Evolutionary conservation across 1,139 yeast genomes (phyloP).

Genomic region (Waltiozyma sp.): DNA sequence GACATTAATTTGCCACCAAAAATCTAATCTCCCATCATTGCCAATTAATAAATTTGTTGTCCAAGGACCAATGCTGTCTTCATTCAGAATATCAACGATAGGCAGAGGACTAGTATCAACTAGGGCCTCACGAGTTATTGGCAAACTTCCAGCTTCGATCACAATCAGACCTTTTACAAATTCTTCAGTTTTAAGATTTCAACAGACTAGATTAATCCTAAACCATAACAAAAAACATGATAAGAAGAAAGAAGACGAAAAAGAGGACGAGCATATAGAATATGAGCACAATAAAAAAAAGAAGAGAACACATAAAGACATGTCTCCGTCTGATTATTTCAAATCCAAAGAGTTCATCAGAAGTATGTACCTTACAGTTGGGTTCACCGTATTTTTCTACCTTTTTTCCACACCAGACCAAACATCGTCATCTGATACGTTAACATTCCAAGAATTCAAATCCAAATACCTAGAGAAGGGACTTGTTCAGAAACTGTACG

Average conservation of each 20-base stretch:
- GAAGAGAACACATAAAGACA: slow-evolving; percentile 19
- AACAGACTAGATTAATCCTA: not conserved
- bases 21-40: no score
- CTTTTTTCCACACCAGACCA: slow-evolving; percentile 22
- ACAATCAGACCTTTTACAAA: not conserved
- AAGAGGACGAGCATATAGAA: slow-evolving; percentile 6
- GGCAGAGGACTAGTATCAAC: not conserved
- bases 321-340: slow-evolving; percentile 24
- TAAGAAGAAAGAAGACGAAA: slow-evolving; percentile 2
- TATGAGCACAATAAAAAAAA: slow-evolving; percentile 11
- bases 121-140: not conserved
- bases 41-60: no score
- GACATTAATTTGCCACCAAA: no score
- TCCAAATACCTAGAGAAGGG: slow-evolving; percentile 52
- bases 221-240: slow-evolving; percentile 4
- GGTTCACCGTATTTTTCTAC: slow-evolving; percentile 27
- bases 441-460: slow-evolving; percentile 61
- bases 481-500: slow-evolving; percentile 54
- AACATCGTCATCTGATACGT: slow-evolving; percentile 28
- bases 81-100: not conserved
- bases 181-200: not conserved
- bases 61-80: not conserved
- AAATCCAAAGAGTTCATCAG: slow-evolving; percentile 29
- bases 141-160: no score
- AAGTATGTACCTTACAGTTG: slow-evolving; percentile 25